Percentiles rank a stretch among this genome's conserved stretches.
Conservation (phyloP, 192 early-diverging fungal species). For the Backusella tuberculispora region DNA sequence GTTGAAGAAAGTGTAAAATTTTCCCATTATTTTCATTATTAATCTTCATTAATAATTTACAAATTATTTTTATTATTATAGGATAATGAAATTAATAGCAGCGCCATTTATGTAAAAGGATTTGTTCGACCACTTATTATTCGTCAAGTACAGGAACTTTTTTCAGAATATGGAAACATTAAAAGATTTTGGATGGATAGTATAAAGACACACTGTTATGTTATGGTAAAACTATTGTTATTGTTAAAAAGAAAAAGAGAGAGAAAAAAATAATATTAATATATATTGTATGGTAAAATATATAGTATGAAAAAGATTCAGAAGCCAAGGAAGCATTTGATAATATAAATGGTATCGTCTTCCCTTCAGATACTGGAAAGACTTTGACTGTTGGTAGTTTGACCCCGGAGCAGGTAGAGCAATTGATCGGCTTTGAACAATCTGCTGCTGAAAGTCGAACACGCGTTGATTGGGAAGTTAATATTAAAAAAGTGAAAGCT, state of each 20-base stretch:
- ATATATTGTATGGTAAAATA: background rate
- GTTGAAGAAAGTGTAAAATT: background rate
- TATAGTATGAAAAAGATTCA: slow-evolving; percentile 60
- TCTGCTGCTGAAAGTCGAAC: slow-evolving; percentile 34
- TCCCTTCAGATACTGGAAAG: slow-evolving; percentile 35
- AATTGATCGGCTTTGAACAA: slow-evolving; percentile 38
- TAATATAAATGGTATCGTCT: slow-evolving; percentile 32
- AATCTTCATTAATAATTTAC: background rate
- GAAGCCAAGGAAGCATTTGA: slow-evolving; percentile 31
- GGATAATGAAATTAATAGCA: slow-evolving; percentile 18
- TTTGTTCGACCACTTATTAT: slow-evolving; percentile 61
- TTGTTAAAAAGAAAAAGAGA: background rate
- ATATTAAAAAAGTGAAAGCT: slow-evolving; percentile 20
- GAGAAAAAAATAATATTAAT: background rate
- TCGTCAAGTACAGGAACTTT: slow-evolving; percentile 41
- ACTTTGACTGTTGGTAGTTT: slow-evolving; percentile 27
- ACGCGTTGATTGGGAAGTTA: slow-evolving; percentile 38
- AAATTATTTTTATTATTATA: background rate
- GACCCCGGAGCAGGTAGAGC: slow-evolving; percentile 25
- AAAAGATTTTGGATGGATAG: slow-evolving; percentile 64
- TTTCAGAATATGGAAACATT: slow-evolving; percentile 53
- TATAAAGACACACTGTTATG: slow-evolving; percentile 68
- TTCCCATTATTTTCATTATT: background rate
- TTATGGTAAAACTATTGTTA: slow-evolving; percentile 46
- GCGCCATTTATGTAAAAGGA: slow-evolving; percentile 53